Evolutionary conservation across 306 rosid genomes (phyloP).

Genomic region (Prunus campanulata): DNA sequence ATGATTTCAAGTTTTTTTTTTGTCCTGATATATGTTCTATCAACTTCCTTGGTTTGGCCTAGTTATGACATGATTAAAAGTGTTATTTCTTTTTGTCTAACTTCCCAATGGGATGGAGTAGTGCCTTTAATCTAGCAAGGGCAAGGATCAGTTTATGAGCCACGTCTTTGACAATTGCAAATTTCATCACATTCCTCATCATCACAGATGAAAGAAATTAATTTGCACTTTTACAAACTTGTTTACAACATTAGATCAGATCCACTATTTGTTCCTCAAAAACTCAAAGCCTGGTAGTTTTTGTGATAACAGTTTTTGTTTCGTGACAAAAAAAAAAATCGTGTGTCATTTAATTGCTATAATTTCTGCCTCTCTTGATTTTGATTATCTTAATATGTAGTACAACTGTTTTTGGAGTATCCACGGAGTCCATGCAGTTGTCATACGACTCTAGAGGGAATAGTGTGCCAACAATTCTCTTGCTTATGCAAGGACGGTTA

Average conservation of each 20-base stretch:
- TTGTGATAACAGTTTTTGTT: background rate
- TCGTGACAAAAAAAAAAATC: too few species aligned
- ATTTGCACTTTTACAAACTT: conserved; percentile 6
- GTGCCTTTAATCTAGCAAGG: background rate
- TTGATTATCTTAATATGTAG: conserved; percentile 39
- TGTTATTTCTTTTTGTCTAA: background rate
- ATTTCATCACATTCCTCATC: background rate
- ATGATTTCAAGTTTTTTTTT: too few species aligned
- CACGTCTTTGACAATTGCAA: background rate
- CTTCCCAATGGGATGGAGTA: background rate
- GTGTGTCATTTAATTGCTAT: background rate
- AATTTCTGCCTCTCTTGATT: background rate
- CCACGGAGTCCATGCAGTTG: conserved; percentile 91
- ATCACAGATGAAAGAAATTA: background rate
- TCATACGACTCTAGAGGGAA: conserved; percentile 89
- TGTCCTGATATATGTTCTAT: conserved; percentile 2
- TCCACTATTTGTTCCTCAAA: background rate
- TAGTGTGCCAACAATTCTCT: conserved; percentile 88
- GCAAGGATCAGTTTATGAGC: background rate
- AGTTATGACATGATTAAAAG: background rate
- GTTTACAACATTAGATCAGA: background rate
- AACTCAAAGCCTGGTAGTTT: background rate
- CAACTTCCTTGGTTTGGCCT: background rate
- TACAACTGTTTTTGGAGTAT: conserved; percentile 87
- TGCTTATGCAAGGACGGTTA: conserved; percentile 71